phyloP scores from a whole-genome alignment of 2,329 filamentous ascomycete species.

The Simplicillium sp. region DNA sequence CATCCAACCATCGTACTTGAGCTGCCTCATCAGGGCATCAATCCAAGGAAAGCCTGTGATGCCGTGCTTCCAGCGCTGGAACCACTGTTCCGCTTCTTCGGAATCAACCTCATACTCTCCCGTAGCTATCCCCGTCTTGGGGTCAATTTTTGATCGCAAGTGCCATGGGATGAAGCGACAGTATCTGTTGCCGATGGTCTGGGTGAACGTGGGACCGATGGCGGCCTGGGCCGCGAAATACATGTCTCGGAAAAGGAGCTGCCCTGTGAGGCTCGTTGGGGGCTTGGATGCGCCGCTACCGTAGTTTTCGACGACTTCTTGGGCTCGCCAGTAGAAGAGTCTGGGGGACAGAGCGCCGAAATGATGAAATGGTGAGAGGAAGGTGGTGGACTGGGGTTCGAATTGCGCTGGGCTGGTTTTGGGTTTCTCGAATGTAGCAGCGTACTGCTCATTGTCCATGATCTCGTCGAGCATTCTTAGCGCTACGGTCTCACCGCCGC shows the following conservation, averaged over 20 bases:
- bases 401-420: constrained; percentile 67
- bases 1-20: constrained; percentile 65
- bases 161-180: constrained; percentile 76
- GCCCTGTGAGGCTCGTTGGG: constrained; percentile 62
- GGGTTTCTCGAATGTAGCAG: constrained; percentile 67
- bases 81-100: constrained; percentile 52
- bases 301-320: constrained; percentile 50
- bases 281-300: constrained; percentile 48
- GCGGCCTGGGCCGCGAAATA: constrained; percentile 70
- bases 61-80: constrained; percentile 59
- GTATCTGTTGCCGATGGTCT: constrained; percentile 55
- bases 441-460: constrained; percentile 54
- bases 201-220: constrained; percentile 53
- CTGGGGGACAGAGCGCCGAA: constrained; percentile 64
- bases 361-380: constrained; percentile 65
- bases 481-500: constrained; percentile 61
- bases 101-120: constrained; percentile 57
- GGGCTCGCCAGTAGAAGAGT: constrained; percentile 63
- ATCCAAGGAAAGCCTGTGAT: constrained; percentile 73
- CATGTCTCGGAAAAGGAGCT: constrained; percentile 73
- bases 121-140: constrained; percentile 35
- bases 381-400: constrained; percentile 61
- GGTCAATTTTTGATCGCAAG: constrained; percentile 49
- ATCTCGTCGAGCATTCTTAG: constrained; percentile 48
- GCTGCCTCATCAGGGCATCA: constrained; percentile 70